phyloP scores from a whole-genome alignment of 768 basidiomycete genomes.

The Ephemerocybe angulata region DNA sequence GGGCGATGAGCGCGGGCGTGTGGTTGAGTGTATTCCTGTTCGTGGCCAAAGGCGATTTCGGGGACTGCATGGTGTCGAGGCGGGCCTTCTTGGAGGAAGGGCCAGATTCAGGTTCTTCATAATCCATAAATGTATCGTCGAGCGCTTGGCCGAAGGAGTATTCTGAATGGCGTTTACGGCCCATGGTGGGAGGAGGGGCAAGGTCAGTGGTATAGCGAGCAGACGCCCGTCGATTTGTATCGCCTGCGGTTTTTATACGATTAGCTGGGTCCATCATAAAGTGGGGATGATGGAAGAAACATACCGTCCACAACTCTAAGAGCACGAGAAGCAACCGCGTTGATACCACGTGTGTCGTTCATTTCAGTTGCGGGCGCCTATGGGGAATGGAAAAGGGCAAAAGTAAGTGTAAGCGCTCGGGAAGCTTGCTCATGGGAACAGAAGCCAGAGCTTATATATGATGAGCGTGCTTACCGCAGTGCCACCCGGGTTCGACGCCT shows the following conservation, averaged over 20 bases:
- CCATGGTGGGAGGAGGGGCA: conserved; percentile 25
- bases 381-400: not conserved
- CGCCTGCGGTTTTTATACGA: not conserved
- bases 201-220: conserved; percentile 27
- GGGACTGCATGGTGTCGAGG: not conserved
- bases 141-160: conserved; percentile 25
- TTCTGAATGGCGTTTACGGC: conserved; percentile 37
- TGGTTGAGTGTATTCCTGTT: not conserved
- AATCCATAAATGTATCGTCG: conserved; percentile 6
- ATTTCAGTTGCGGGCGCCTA: not conserved
- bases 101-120: not conserved
- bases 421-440: too few relatives aligned
- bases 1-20: not conserved
- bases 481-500: not conserved
- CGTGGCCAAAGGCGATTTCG: conserved; percentile 3
- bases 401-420: too few relatives aligned
- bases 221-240: not conserved
- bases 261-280: not conserved
- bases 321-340: not conserved
- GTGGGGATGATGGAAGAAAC: not conserved
- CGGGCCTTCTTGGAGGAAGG: conserved; percentile 7
- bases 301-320: not conserved
- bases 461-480: not conserved
- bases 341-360: not conserved
- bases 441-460: too few relatives aligned